Evolutionary conservation across 1,139 yeast species (phyloP).

Genomic region (Hansenula lynferdii): DNA sequence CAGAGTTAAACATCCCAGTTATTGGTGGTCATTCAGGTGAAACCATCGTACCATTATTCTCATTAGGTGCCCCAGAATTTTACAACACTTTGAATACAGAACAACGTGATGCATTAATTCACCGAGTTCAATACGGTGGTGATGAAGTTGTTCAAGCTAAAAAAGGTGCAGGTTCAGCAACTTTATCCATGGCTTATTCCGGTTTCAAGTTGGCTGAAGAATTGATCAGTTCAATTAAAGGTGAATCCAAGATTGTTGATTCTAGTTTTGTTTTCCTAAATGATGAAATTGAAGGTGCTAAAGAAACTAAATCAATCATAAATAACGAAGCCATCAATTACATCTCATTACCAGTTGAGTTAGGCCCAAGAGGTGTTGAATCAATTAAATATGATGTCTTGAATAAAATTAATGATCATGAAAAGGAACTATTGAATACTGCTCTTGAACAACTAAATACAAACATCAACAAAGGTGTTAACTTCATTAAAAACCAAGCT

Average conservation of each 20-base stretch:
- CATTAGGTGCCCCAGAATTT: conserved; percentile 50
- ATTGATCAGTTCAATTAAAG: conserved; percentile 52
- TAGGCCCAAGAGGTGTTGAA: conserved; percentile 54
- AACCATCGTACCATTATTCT: conserved; percentile 85
- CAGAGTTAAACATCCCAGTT: conserved; percentile 66
- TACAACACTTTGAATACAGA: conserved; percentile 47
- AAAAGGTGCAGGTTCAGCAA: conserved; percentile 93
- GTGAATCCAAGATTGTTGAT: conserved; percentile 43
- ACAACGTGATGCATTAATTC: conserved; percentile 62
- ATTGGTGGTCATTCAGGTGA: conserved; percentile 98
- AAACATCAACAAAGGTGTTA: conserved; percentile 57
- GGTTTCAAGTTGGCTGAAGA: conserved; percentile 74
- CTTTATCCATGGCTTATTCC: conserved; percentile 96
- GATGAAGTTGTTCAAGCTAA: conserved; percentile 96
- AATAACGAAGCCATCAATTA: conserved; percentile 41
- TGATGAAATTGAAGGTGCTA: conserved; percentile 36
- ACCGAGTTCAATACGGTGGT: conserved; percentile 95
- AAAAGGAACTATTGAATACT: conserved; percentile 49
- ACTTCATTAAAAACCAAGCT: conserved; percentile 32
- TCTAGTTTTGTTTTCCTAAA: conserved; percentile 42
- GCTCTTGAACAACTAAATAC: conserved; percentile 52
- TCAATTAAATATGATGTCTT: conserved; percentile 45
- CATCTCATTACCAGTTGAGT: conserved; percentile 62
- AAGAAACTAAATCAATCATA: conserved; percentile 30
- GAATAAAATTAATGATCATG: conserved; percentile 49